Evolutionary conservation across 1,139 yeast species (phyloP), one percentile per base, ranked within the genome.

Genomic region (Wickerhamomyces sp.): DNA sequence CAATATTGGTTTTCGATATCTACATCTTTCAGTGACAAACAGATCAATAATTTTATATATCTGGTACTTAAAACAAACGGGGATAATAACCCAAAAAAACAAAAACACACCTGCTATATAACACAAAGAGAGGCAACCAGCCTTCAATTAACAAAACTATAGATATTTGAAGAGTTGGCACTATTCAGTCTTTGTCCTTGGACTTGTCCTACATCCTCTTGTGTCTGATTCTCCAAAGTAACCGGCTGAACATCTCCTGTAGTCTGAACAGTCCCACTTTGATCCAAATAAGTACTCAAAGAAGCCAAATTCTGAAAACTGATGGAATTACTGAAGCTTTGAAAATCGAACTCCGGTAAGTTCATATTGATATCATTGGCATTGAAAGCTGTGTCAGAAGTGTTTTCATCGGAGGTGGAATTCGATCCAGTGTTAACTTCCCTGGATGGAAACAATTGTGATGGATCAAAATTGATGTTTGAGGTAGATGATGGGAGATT

Each of bases 331-430:
- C 49, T 45, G 27, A 58, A 55, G 34, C 46, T 50, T 36, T 51
- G 56, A 40, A 54, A 48, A 33, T 57, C 60, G 49, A 57, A 54
- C 30, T 58, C 61, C 23, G 60, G 59, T 26, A 58, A 37, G 34
- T 48, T 54, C 44, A 56, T 29, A 30, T 51, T 43, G 41, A 58
- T 56, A 11, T 54, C 60, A 36, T 50, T 44, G 3, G 51, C 49
- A 32, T 51, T 49, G 27, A 53, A 39, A 18, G 23, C 23, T 4
- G 36, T 26, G n/a, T 49, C 49, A 27, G 39, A 36, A n/a, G n/a
- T 34, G 29, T 40, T 44, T 23, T 49, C 51, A 33, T 51, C 57
- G 38, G 51, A 48, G 6, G 40, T 46, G 7, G 51, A 44, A n/a
- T 31, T 49, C 5, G 49, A n/a, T 4, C 37, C 27, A 2, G 45